phyloP scores from a whole-genome alignment of 1,284 basidiomycete species.

The Malassezia sp. region DNA sequence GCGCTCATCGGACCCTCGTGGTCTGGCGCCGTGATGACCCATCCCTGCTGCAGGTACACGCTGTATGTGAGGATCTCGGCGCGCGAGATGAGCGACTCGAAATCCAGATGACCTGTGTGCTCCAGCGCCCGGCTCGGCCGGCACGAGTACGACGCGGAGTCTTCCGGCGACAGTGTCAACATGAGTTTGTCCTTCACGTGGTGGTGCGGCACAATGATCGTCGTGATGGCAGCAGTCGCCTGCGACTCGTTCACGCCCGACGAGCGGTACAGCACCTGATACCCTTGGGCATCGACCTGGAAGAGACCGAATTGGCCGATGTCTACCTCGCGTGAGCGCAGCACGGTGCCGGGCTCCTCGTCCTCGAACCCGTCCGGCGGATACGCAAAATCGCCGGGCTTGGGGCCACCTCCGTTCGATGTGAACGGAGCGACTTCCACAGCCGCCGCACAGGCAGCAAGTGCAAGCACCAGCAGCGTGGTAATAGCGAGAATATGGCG shows the following conservation, averaged over 20 bases:
- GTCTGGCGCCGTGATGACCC: slow-evolving; percentile 30
- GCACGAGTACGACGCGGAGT: slow-evolving; percentile 20
- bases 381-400: background rate
- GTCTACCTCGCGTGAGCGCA: background rate
- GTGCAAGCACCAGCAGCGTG: too few species aligned
- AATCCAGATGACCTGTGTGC: slow-evolving; percentile 12
- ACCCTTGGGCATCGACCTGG: slow-evolving; percentile 5
- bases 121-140: slow-evolving; percentile 18
- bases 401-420: too few species aligned
- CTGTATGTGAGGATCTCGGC: background rate
- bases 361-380: background rate
- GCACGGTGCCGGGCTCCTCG: background rate
- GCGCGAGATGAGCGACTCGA: background rate
- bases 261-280: slow-evolving; percentile 24
- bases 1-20: slow-evolving; percentile 22
- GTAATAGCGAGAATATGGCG: too few species aligned
- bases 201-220: slow-evolving; percentile 21
- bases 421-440: too few species aligned
- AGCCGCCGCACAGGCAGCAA: too few species aligned
- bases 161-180: slow-evolving; percentile 11
- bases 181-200: background rate
- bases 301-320: slow-evolving; percentile 11
- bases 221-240: slow-evolving; percentile 12
- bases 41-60: slow-evolving; percentile 15
- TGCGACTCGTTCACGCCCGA: background rate